Evolutionary conservation across 2,329 filamentous ascomycete genomes (phyloP).

Genomic region (Bipolaris cookei): DNA sequence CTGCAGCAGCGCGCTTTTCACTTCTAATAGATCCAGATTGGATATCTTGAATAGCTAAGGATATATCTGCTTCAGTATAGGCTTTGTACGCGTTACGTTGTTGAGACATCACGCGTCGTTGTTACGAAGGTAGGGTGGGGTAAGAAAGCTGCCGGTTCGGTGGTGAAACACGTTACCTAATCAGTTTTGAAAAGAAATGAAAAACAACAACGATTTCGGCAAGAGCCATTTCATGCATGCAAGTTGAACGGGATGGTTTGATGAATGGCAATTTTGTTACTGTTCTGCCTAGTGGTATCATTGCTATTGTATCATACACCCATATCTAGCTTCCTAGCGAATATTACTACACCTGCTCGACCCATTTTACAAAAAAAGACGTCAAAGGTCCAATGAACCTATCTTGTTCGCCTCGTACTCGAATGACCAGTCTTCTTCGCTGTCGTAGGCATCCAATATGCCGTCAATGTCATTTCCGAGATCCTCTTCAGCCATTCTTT

Average conservation of each 20-base stretch:
- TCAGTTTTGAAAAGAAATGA: not conserved
- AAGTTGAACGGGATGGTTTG: not conserved
- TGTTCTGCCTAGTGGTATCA: constrained; percentile 18
- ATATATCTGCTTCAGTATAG: too few relatives aligned
- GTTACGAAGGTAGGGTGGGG: too few relatives aligned
- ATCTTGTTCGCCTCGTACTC: constrained; percentile 5
- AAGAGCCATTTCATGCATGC: not conserved
- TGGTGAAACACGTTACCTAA: too few relatives aligned
- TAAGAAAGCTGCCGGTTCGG: too few relatives aligned
- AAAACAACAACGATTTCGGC: not conserved
- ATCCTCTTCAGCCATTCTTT: constrained; percentile 9
- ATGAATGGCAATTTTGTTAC: not conserved
- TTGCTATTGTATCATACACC: not conserved
- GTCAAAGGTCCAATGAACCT: constrained; percentile 2
- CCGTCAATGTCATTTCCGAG: constrained; percentile 13
- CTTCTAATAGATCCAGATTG: too few relatives aligned
- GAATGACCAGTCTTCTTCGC: constrained; percentile 17
- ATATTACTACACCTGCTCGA: constrained; percentile 7
- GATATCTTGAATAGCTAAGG: too few relatives aligned
- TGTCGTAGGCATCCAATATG: constrained; percentile 12
- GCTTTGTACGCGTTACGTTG: too few relatives aligned
- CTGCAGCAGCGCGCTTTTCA: too few relatives aligned
- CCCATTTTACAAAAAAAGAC: not conserved
- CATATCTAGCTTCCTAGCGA: not conserved
- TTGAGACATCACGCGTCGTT: too few relatives aligned